Evolutionary conservation across 768 basidiomycete species (phyloP).

Genomic region (Pleurotus giganteus): DNA sequence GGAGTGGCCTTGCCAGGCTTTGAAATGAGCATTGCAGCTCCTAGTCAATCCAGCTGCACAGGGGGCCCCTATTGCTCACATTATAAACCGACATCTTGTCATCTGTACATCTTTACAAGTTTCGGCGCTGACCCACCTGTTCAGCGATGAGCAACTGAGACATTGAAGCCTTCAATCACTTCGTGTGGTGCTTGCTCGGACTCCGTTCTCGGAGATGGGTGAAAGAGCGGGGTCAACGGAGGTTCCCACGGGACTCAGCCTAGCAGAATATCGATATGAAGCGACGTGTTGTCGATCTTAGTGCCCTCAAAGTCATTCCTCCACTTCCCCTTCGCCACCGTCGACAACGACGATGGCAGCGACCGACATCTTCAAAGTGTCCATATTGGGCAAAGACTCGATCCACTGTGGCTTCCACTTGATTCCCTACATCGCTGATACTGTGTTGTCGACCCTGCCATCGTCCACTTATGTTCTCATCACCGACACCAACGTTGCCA

Average conservation of each 20-base stretch:
- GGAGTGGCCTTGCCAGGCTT: too few species aligned
- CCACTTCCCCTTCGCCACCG: not conserved
- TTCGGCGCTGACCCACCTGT: constrained; percentile 2
- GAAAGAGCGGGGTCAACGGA: constrained; percentile 8
- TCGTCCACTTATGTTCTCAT: constrained; percentile 89
- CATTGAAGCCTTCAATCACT: not conserved
- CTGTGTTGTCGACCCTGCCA: constrained; percentile 65
- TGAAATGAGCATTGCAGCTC: too few species aligned
- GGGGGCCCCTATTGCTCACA: too few species aligned
- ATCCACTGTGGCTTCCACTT: constrained; percentile 97
- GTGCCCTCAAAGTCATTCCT: not conserved
- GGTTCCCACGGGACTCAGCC: constrained; percentile 7
- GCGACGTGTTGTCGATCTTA: not conserved
- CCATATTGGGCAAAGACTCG: constrained; percentile 79
- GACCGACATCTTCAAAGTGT: constrained; percentile 71
- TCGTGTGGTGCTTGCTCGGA: not conserved
- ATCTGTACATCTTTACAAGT: not conserved
- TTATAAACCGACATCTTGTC: not conserved
- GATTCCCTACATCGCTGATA: constrained; percentile 77
- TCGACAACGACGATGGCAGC: constrained; percentile 29
- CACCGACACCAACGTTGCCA: constrained; percentile 89
- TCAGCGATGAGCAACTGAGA: not conserved
- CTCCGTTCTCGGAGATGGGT: not conserved
- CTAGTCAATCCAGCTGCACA: too few species aligned
- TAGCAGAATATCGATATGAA: constrained; percentile 10